These are phyloP conservation scores for Austroboletus rostrupii DNA, from an alignment of 1,284 basidiomycete species.

Conservation along the genomic window DNA sequence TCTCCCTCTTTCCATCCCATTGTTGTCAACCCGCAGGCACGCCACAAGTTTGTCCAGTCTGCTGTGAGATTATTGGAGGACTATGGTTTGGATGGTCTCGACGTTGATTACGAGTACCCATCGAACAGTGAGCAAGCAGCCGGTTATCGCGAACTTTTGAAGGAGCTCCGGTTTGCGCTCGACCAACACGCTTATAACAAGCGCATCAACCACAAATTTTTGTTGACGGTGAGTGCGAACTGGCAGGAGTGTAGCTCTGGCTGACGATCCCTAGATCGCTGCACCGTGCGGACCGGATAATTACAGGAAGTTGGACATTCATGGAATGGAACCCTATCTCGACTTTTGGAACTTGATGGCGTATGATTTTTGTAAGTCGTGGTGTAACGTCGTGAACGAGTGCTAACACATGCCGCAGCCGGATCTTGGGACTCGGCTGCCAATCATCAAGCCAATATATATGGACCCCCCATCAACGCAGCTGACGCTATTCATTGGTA, in stretches of 20 bases:
- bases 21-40: slow-evolving; percentile 57
- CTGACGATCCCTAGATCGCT: slow-evolving; percentile 58
- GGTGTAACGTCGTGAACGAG: slow-evolving; percentile 9
- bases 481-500: slow-evolving; percentile 76
- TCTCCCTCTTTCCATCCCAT: slow-evolving; percentile 77
- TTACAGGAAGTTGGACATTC: slow-evolving; percentile 73
- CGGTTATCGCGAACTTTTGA: slow-evolving; percentile 70
- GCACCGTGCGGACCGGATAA: slow-evolving; percentile 91
- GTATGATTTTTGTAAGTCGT: slow-evolving; percentile 68
- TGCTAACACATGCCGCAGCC: slow-evolving; percentile 39
- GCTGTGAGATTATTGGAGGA: slow-evolving; percentile 82
- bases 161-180: slow-evolving; percentile 64
- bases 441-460: slow-evolving; percentile 89
- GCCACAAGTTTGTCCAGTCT: slow-evolving; percentile 75
- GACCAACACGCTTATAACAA: slow-evolving; percentile 65
- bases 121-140: slow-evolving; percentile 63
- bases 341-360: slow-evolving; percentile 99
- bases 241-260: background rate
- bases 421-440: slow-evolving; percentile 78
- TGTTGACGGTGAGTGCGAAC: slow-evolving; percentile 60
- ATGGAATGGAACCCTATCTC: slow-evolving; percentile 83
- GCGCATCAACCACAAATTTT: slow-evolving; percentile 58
- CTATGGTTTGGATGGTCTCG: slow-evolving; percentile 68
- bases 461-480: slow-evolving; percentile 61
- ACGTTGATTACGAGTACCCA: slow-evolving; percentile 87